Percentiles rank a stretch among this genome's conserved stretches.
These are phyloP conservation scores for Lasiosphaeria miniovina DNA, from an alignment of 495 filamentous ascomycete species.

Conservation along the genomic window DNA sequence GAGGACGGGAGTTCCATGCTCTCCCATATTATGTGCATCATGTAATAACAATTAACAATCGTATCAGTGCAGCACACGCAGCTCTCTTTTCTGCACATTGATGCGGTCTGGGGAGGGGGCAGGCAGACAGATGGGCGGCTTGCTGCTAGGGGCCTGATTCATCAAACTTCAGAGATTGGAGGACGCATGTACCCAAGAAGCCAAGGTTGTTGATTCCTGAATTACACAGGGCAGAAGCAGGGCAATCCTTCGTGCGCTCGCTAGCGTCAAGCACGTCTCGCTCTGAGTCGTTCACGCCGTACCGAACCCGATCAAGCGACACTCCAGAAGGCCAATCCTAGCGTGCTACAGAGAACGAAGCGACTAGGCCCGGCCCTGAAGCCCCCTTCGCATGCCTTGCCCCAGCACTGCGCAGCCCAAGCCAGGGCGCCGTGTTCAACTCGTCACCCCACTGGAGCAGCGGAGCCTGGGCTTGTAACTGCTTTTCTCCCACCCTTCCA, in stretches of 20 bases:
- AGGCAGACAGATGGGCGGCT: neutral
- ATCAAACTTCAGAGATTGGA: conserved; percentile 25
- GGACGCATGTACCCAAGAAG: conserved; percentile 19
- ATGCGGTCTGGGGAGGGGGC: neutral
- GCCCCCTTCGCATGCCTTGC: conserved; percentile 3
- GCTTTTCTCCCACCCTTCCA: conserved; percentile 2
- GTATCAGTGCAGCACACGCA: too few relatives aligned
- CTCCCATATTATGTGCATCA: too few relatives aligned
- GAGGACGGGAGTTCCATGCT: too few relatives aligned
- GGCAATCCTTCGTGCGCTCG: conserved; percentile 21
- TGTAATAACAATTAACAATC: too few relatives aligned
- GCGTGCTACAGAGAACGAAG: conserved; percentile 19
- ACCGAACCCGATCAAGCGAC: conserved; percentile 25
- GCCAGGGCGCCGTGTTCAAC: neutral
- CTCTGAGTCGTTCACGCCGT: conserved; percentile 22
- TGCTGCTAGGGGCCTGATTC: neutral
- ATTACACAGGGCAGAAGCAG: conserved; percentile 23
- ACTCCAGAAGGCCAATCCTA: conserved; percentile 28
- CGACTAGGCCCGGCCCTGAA: conserved; percentile 14
- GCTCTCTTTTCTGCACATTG: too few relatives aligned
- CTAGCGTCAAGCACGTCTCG: conserved; percentile 28
- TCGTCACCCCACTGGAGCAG: neutral
- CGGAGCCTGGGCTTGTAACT: conserved; percentile 7
- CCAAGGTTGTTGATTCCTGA: conserved; percentile 24
- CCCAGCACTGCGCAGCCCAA: neutral